Base-by-base conservation (phyloP, 2,329 filamentous ascomycete species). In the Rhynchosporium agropyri region DNA sequence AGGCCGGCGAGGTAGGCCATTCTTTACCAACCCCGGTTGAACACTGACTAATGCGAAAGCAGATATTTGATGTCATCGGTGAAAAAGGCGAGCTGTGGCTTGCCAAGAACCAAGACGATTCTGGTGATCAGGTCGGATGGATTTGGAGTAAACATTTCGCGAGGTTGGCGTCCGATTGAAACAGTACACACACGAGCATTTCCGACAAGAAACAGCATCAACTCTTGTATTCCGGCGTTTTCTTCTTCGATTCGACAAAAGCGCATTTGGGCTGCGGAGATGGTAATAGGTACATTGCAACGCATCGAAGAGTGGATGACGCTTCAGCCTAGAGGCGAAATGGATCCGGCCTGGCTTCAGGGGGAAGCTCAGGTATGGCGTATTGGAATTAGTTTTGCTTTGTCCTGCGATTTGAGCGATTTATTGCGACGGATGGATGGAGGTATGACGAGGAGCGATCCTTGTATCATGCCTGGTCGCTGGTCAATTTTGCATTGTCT, bases 141-240 rank as follows among this genome's bases (percentile, higher is more conserved):
- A 97, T 99, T 72, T 99, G 95, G 95, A 96, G 93, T 72, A 97
- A 97, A 77, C 95, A 99, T 79, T 99, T 99, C 81, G 89, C 89
- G 48, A 81, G 81, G 60, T 73, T 85, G 55, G 77, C 77, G 36
- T 70, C 72, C n/a, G 75, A 76, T 59, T 74, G 65, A 66, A 51
- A 20, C 20, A 20, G 20, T 20, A 20, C 20, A 20, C 20, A 20
- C 20, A 20, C 20, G 20, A 40, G 36, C 29, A 8, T 26, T 33
- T 33, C 20, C 42, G 12, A 29, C 28, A 38, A 28, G 43, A 40
- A 50, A 26, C 61, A 53, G 20, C 7, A 53, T 53, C 31, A 20
- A 53, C 43, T 59, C 61, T 59, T 69, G 68, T 69, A 68, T 66
- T 66, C 67, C 64, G 68, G 67, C 68, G 65, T 69, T 68, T 67